Evolutionary conservation across 768 basidiomycete genomes (phyloP).

Genomic region (Trametes coccinea): DNA sequence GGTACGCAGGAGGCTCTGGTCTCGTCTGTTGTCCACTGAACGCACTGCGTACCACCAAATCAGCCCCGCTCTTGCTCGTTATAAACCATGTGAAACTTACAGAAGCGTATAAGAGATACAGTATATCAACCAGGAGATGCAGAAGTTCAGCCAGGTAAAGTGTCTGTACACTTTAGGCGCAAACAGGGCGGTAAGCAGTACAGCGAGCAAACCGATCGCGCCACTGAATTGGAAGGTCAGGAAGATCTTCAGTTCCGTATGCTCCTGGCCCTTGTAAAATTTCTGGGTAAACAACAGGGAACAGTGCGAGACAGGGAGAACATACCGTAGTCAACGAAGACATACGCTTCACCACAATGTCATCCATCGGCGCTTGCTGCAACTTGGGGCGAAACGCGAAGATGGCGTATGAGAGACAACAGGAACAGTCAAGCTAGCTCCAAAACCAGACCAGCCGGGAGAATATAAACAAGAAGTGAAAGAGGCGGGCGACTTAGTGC

Average conservation of each 20-base stretch:
- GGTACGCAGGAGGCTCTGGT: constrained; percentile 11
- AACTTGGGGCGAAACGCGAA: neutral
- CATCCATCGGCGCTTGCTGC: constrained; percentile 1
- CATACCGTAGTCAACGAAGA: constrained; percentile 1
- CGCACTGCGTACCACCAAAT: neutral
- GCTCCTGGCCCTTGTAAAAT: constrained; percentile 1
- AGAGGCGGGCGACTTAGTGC: constrained; percentile 2
- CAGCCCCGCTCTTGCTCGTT: too few species aligned
- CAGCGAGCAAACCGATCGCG: constrained; percentile 12
- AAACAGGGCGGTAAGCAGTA: constrained; percentile 20
- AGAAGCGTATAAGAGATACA: constrained; percentile 21
- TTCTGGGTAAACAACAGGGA: neutral
- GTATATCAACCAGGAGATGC: constrained; percentile 23
- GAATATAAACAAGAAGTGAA: neutral
- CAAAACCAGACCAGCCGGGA: constrained; percentile 23
- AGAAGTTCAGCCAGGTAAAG: constrained; percentile 26
- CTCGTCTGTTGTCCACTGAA: constrained; percentile 20
- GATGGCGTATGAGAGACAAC: neutral
- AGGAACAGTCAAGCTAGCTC: constrained; percentile 16
- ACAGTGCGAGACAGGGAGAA: neutral
- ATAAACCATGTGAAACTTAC: constrained; percentile 1
- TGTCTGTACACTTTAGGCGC: constrained; percentile 19
- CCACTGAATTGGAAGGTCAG: constrained; percentile 14
- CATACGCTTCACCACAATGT: neutral
- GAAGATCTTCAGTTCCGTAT: constrained; percentile 18